Base-by-base conservation (phyloP, 495 filamentous ascomycete species). In the Talaromyces thailandensis region DNA sequence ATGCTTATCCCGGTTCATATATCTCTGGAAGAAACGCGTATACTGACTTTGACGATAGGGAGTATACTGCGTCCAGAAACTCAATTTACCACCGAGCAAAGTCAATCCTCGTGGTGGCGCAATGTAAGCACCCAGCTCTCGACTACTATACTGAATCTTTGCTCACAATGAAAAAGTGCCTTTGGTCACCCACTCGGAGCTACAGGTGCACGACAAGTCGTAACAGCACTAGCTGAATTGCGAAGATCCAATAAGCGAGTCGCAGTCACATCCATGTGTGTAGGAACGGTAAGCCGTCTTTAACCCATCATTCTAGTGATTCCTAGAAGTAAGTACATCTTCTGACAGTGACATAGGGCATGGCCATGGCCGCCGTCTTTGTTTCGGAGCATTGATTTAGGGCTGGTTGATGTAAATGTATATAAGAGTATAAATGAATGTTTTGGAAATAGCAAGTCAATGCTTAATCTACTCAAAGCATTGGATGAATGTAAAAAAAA, bases 71-170 rank as follows among this genome's bases (percentile, higher is more conserved):
- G 78, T 88, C 26, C 81, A 89, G 64, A 86, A 84, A 64, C 80
- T 97, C 21, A 86, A 83, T 29, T 77, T 97, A 40, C 89, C 94
- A 67, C 84, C 80, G 63, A 71, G 83, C 69, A 97, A 97, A 81
- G 85, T 98, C 79, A 98, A 97, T 78, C 86, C 90, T 12, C 82
- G 91, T 50, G 91, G 91, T 64, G 91, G 91, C 67, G 90, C 91
- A 58, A 86, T 86, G 76, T 79, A 73, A 73, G 75, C 12, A 18
- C 9, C 9, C 43, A 26, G 9, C 60, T 29, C 40, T 1, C 28
- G 21, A 7, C 25, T 18, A 16, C 58, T 1, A 56, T n/a, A 29
- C 2, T 25, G 2, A 60, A 40, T 9, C 9, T 26, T 12, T 56
- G 25, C 50, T 69, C 29, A 67, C 40, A 28, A 37, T 32, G 14